Percentiles rank a stretch among this genome's conserved stretches.
phyloP scores from a whole-genome alignment of 345 rosid species.

The Populus deltoides region DNA sequence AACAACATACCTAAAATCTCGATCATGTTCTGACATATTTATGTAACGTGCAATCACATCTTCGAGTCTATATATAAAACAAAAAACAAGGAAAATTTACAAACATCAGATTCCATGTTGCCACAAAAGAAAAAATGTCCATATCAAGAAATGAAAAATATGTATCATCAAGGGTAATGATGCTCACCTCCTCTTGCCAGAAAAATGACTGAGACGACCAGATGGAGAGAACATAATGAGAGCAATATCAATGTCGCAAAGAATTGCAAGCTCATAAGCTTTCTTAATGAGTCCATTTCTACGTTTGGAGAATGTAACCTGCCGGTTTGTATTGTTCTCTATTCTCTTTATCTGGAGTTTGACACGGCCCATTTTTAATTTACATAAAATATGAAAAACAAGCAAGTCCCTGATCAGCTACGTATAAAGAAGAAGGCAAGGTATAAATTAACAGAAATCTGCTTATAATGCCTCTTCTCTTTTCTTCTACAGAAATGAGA shows the following conservation, averaged over 20 bases:
- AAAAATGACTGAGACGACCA: slow-evolving; percentile 66
- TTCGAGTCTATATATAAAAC: slow-evolving; percentile 42
- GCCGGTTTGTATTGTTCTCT: slow-evolving; percentile 71
- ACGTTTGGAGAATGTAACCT: slow-evolving; percentile 80
- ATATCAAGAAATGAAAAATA: not conserved
- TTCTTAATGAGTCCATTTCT: slow-evolving; percentile 82
- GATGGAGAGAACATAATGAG: slow-evolving; percentile 85
- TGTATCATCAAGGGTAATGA: not conserved
- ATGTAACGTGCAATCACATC: slow-evolving; percentile 66
- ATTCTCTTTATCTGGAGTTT: slow-evolving; percentile 74
- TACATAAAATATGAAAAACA: not conserved
- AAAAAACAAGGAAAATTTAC: not conserved
- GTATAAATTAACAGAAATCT: not conserved
- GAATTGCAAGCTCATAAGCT: slow-evolving; percentile 80
- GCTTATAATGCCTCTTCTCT: not conserved
- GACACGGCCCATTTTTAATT: slow-evolving; percentile 65
- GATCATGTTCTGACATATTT: slow-evolving; percentile 61
- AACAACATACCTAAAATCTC: slow-evolving; percentile 22
- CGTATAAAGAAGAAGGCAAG: not conserved
- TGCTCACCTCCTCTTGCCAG: slow-evolving; percentile 62
- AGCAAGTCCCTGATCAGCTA: not conserved
- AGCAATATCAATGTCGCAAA: slow-evolving; percentile 83
- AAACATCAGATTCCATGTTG: too few species aligned
- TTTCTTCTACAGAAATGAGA: not conserved
- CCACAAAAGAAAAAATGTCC: too few species aligned